Evolutionary conservation across 2,329 filamentous ascomycete species (phyloP).

Genomic region (Rhexocercosporidium sp.): DNA sequence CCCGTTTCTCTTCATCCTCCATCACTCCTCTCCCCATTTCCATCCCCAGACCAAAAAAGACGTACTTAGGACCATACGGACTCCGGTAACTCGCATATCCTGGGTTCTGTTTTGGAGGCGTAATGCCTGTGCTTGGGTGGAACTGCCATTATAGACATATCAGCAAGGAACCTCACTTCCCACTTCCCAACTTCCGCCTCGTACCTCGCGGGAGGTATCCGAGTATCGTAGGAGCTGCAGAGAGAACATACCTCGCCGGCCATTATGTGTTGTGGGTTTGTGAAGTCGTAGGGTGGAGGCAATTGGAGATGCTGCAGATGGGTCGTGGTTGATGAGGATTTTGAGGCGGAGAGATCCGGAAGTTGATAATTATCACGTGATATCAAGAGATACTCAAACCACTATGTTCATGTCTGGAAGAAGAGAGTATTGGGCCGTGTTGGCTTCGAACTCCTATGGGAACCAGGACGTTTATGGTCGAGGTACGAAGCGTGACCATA

Average conservation of each 20-base stretch:
- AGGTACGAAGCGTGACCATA: too few relatives aligned
- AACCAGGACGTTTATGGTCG: too few relatives aligned
- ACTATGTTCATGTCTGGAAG: too few relatives aligned
- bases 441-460: too few relatives aligned
- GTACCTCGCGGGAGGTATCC: neutral
- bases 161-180: neutral
- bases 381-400: too few relatives aligned
- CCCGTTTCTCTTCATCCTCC: neutral
- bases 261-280: constrained; percentile 21
- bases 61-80: constrained; percentile 70
- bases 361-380: too few relatives aligned
- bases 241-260: constrained; percentile 21
- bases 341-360: constrained; percentile 23
- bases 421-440: too few relatives aligned
- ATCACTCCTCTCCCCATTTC: neutral
- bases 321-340: constrained; percentile 15
- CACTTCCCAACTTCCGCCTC: neutral
- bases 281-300: constrained; percentile 12
- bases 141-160: constrained; percentile 22
- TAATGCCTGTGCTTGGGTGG: constrained; percentile 31
- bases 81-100: constrained; percentile 57
- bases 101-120: constrained; percentile 18
- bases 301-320: constrained; percentile 24
- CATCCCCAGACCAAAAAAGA: constrained; percentile 29
- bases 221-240: constrained; percentile 22